These are phyloP conservation scores for Gleditsia sinensis DNA, from an alignment of 306 rosid species.

Conservation along the genomic window DNA sequence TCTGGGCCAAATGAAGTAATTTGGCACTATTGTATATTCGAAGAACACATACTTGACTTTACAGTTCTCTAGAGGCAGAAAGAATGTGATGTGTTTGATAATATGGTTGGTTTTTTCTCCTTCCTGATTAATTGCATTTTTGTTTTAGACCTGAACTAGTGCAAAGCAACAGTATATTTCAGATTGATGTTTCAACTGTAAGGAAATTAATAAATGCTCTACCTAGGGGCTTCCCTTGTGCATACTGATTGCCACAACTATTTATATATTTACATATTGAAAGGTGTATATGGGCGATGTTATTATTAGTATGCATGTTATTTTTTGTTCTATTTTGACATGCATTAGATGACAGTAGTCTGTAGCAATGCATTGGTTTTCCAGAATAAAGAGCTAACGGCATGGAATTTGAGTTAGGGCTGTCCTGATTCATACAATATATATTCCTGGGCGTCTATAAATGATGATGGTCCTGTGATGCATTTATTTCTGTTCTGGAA, in stretches of 20 bases:
- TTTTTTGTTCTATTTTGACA: not conserved
- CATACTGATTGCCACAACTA: not conserved
- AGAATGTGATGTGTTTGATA: conserved; percentile 84
- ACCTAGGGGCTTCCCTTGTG: conserved; percentile 5
- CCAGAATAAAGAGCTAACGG: not conserved
- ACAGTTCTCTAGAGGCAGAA: conserved; percentile 87
- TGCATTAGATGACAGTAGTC: not conserved
- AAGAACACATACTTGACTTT: conserved; percentile 81
- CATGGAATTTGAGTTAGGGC: not conserved
- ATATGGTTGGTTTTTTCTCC: conserved; percentile 62
- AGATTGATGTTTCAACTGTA: not conserved
- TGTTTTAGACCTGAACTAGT: conserved; percentile 13
- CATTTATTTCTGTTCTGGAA: not conserved
- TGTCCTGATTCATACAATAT: conserved; percentile 11
- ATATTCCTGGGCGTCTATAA: not conserved
- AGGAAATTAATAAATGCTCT: conserved; percentile 2
- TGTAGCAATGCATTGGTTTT: not conserved
- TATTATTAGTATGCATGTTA: not conserved
- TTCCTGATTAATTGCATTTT: not conserved
- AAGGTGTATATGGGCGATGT: not conserved
- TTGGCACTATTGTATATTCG: conserved; percentile 90
- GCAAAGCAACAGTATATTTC: not conserved
- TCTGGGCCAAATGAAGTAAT: conserved; percentile 86
- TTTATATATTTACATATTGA: not conserved
- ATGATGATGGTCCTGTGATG: not conserved